Base-by-base conservation (phyloP, 2,329 filamentous ascomycete species). In the Cryoendolithus antarcticus region DNA sequence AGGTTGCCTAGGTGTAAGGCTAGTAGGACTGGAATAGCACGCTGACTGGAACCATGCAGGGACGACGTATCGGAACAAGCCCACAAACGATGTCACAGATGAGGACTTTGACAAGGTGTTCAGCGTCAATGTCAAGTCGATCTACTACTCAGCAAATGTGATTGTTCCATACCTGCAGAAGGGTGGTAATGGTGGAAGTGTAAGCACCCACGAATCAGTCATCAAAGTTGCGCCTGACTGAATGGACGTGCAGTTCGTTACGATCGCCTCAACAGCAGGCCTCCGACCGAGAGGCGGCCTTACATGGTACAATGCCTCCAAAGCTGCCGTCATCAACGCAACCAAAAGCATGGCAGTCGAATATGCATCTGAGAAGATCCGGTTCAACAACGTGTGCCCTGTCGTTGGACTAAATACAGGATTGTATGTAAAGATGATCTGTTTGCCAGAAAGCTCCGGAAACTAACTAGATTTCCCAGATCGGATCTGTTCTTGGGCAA, bases 261-360 rank as follows among this genome's bases (percentile, higher is more conserved):
- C 79, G 43, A 72, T 82, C 36, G 75, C 78, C 1, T 79, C 74
- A 2, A 80, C 77, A 0, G 77, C 77, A 0, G 76, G 70, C 3
- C 65, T 69, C 6, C 61, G 80, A 19, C 79, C 78, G 0, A 64
- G 78, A 15, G 74, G 74, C 0, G 72, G 75, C 0, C 52, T 82
- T 34, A 76, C 77, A 1, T 82, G 78, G 77, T 82, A 82, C 51
- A 82, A 81, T 51, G 75, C 77, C 1, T 74, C 71, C 32, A 83
- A 83, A 55, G 77, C 72, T 0, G 78, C 78, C 1, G 71, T 80
- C 19, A 59, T 54, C 46, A 57, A 72, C 62, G 75, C 73, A 7
- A 78, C 74, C 2, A 78, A 76, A 60, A 72, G 72, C 8, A 67
- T 88, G 47, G 82, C 81, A 1, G 76, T 80, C 1, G 82, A 86